Evolutionary conservation across 768 basidiomycete genomes (phyloP).

Genomic region (Rhizopogon vulgaris): DNA sequence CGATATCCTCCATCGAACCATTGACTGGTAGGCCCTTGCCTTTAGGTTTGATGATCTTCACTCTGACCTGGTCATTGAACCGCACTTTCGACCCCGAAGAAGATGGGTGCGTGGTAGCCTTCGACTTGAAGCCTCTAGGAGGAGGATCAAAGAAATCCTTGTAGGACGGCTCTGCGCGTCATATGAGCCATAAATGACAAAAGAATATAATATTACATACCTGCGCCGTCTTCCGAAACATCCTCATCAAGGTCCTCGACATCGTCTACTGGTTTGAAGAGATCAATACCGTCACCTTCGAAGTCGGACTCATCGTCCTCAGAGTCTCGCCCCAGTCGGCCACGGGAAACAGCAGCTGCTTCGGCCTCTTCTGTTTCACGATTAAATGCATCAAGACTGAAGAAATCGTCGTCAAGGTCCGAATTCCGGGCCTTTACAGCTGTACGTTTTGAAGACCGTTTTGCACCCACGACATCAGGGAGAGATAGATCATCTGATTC

Average conservation of each 20-base stretch:
- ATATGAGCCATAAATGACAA: constrained; percentile 2
- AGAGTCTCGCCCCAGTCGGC: constrained; percentile 45
- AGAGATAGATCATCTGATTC: constrained; percentile 24
- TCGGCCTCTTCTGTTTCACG: constrained; percentile 77
- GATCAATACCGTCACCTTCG: constrained; percentile 45
- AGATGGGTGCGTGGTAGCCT: constrained; percentile 8
- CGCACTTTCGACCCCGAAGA: constrained; percentile 44
- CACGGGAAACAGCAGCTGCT: constrained; percentile 52
- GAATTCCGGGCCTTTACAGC: constrained; percentile 22
- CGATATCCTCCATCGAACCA: constrained; percentile 25
- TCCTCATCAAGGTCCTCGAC: constrained; percentile 36
- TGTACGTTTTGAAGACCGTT: constrained; percentile 17
- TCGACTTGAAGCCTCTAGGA: constrained; percentile 30
- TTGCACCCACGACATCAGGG: constrained; percentile 19
- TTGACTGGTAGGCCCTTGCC: constrained; percentile 59
- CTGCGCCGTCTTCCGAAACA: constrained; percentile 35
- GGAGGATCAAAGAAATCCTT: constrained; percentile 76
- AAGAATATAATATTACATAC: constrained; percentile 26
- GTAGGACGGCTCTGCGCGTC: constrained; percentile 55
- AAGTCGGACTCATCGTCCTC: constrained; percentile 45
- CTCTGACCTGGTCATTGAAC: constrained; percentile 75
- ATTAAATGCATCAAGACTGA: constrained; percentile 84
- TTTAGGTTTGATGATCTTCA: constrained; percentile 73
- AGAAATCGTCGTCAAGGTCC: constrained; percentile 85
- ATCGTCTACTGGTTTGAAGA: constrained; percentile 58